Evolutionary conservation across 1,284 basidiomycete genomes (phyloP).

Genomic region (Rhodotorula sp.): DNA sequence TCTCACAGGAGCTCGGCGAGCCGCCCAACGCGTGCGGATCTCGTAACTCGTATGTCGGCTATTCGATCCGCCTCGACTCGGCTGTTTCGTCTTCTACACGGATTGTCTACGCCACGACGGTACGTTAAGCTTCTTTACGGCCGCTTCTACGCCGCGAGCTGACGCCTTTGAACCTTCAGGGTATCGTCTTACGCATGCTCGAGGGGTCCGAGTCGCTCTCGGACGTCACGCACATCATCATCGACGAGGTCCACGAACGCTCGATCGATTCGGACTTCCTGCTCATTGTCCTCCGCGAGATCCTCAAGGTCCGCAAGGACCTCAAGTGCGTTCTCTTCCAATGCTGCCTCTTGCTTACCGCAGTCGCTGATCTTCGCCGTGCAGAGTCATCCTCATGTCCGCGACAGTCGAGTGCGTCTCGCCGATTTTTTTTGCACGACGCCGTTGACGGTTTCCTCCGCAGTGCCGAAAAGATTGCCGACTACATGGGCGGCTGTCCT

Average conservation of each 20-base stretch:
- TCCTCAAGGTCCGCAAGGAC: constrained; percentile 73
- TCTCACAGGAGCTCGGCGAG: constrained; percentile 91
- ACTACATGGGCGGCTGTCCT: constrained; percentile 87
- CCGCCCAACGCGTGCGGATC: constrained; percentile 75
- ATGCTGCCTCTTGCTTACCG: neutral
- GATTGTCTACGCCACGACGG: constrained; percentile 68
- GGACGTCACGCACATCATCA: constrained; percentile 85
- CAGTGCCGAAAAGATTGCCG: constrained; percentile 77
- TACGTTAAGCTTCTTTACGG: constrained; percentile 24
- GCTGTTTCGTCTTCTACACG: constrained; percentile 49
- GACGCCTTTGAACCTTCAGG: constrained; percentile 58
- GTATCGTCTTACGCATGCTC: constrained; percentile 95
- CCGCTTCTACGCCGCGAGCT: neutral
- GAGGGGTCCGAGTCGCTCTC: constrained; percentile 84
- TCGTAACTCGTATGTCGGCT: constrained; percentile 79
- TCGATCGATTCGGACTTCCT: constrained; percentile 98
- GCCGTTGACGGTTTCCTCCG: neutral
- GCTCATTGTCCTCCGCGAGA: constrained; percentile 88
- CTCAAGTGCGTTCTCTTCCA: constrained; percentile 62
- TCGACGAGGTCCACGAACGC: constrained; percentile 89
- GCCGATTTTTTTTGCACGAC: neutral
- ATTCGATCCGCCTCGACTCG: constrained; percentile 90
- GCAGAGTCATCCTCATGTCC: constrained; percentile 91
- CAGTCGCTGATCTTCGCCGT: neutral
- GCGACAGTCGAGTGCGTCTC: constrained; percentile 73